Conservation (phyloP, 2,329 filamentous ascomycete genomes). For the Salinomyces thailandicus region DNA sequence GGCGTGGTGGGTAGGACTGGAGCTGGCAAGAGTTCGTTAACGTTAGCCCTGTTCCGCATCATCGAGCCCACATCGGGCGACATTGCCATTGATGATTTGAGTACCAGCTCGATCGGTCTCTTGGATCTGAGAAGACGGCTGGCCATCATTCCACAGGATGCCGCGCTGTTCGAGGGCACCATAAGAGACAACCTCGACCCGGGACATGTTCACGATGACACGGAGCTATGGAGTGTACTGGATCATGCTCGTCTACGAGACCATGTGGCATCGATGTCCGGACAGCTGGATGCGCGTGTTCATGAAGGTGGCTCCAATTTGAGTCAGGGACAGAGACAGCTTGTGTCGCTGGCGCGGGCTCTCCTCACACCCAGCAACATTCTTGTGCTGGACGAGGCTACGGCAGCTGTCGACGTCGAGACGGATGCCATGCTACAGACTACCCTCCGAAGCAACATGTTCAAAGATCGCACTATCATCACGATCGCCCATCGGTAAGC, state of each 20-base stretch:
- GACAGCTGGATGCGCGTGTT: constrained; percentile 79
- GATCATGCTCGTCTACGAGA: constrained; percentile 92
- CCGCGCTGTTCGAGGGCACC: constrained; percentile 86
- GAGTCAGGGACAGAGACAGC: constrained; percentile 86
- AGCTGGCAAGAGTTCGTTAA: constrained; percentile 90
- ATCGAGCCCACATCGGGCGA: constrained; percentile 77
- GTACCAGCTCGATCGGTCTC: constrained; percentile 83
- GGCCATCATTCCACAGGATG: constrained; percentile 96
- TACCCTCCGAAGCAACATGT: constrained; percentile 55
- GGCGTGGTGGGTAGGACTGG: constrained; percentile 93
- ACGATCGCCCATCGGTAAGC: constrained; percentile 44
- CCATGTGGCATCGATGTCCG: constrained; percentile 75
- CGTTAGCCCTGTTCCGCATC: constrained; percentile 85
- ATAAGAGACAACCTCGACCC: constrained; percentile 94
- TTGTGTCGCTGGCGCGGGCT: constrained; percentile 85
- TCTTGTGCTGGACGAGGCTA: constrained; percentile 92
- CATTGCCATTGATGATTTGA: constrained; percentile 80
- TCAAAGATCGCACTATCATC: constrained; percentile 89
- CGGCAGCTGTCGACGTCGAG: constrained; percentile 61
- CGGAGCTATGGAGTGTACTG: constrained; percentile 75
- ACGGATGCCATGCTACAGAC: constrained; percentile 56
- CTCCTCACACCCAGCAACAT: constrained; percentile 95
- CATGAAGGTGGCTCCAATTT: constrained; percentile 96
- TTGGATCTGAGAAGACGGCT: constrained; percentile 79
- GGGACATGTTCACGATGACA: constrained; percentile 89